Evolutionary conservation across 2,329 filamentous ascomycete species (phyloP), one percentile per base, ranked within the genome.

Genomic region (Elsinoe fawcettii): DNA sequence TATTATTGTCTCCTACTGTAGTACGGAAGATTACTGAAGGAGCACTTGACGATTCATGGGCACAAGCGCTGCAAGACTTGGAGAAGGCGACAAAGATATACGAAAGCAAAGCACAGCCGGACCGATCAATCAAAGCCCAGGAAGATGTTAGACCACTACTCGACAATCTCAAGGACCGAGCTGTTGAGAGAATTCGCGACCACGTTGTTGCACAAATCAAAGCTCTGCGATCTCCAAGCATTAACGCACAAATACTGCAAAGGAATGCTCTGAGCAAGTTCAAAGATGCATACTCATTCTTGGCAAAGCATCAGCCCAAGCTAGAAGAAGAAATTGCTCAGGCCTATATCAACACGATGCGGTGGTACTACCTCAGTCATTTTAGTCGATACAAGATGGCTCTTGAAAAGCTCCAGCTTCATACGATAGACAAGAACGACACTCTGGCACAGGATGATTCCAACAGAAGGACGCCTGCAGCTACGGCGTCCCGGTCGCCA

Each of bases 281-380:
- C 74, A 95, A 89, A 69, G 90, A 96, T 32, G 75, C 96, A 0
- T 99, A 86, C 71, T 79, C 82, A 5, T 99, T 97, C 67, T 78
- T 99, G 30, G 84, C 89, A 59, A 85, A 82, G 64, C 87, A 92
- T 63, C 90, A 97, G 65, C 77, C 87, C 1, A 79, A 82, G n/a
- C 81, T 99, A 5, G 90, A 89, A 7, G 86, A 91, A 55, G 89
- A 99, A 71, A 95, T 99, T 62, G 85, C 85, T 7, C 87, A 90
- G 69, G 93, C 95, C 2, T 99, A 99, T 67, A 86, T 95, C 75
- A 96, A 96, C 70, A 99, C 95, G 0, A 99, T 99, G 90, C 84
- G 90, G 55, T 99, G 93, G 93, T 99, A 99, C 68, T 97, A 97
- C 69, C 74, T 87, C 55, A 93, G 87, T 63, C 89, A 96, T 69